phyloP scores from a whole-genome alignment of 202 grass and related monocot species.

The Thinopyrum obtusiflorum region DNA sequence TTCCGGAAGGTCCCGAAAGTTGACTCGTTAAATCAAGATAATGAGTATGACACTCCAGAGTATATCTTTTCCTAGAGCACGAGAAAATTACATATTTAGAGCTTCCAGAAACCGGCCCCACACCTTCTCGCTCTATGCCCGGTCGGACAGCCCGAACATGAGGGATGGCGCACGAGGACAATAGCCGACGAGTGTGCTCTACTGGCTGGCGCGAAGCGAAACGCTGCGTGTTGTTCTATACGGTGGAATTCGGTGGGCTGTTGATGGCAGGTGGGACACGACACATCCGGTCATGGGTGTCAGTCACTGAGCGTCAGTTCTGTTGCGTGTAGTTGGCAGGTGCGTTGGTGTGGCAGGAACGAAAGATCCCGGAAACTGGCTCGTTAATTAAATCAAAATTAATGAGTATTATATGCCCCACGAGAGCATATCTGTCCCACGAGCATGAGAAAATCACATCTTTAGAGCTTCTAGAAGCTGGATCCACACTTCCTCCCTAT shows the following conservation, averaged over 20 bases:
- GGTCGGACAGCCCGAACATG: no score
- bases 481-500: no score
- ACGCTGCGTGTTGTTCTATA: background rate
- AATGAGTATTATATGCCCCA: no score
- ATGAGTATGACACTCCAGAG: background rate
- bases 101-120: no score
- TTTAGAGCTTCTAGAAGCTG: no score
- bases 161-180: no score
- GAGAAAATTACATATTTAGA: no score
- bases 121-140: no score
- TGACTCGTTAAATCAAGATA: background rate
- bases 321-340: background rate
- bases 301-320: background rate
- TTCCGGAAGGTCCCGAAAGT: background rate
- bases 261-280: background rate
- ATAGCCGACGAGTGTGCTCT: background rate
- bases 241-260: fast-evolving
- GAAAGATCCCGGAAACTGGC: background rate
- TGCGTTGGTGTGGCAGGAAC: background rate
- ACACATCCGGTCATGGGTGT: background rate
- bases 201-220: background rate
- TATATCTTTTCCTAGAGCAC: no score
- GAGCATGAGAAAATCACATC: no score
- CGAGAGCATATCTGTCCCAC: no score
- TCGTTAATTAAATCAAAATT: no score